Conservation (phyloP, 345 rosid genomes). For the Schrenkiella parvula region DNA sequence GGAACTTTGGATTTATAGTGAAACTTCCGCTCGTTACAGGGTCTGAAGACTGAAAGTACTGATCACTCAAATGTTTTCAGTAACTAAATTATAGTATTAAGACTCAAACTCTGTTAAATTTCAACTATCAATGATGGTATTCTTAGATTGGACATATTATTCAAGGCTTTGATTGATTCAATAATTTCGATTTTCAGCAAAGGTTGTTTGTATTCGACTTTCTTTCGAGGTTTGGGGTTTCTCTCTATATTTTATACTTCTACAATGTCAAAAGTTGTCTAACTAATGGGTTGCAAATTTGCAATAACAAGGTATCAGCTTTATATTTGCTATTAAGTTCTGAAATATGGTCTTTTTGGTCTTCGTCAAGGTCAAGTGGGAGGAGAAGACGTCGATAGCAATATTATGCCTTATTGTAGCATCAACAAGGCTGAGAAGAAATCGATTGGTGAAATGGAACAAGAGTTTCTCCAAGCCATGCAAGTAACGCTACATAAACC, state of each 20-base stretch:
- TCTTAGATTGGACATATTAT: not conserved
- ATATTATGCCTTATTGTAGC: constrained; percentile 83
- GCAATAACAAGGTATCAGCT: not conserved
- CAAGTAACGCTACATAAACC: constrained; percentile 51
- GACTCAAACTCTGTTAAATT: not conserved
- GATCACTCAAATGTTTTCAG: not conserved
- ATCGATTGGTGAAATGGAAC: constrained; percentile 86
- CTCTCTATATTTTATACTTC: not conserved
- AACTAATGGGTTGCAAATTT: not conserved
- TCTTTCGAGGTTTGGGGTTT: not conserved
- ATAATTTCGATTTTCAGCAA: not conserved
- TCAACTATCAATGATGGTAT: not conserved
- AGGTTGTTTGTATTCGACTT: not conserved
- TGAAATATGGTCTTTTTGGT: not conserved
- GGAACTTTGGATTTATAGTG: not conserved
- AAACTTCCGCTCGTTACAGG: too few relatives aligned
- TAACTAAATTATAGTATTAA: not conserved
- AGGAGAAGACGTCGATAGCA: constrained; percentile 58
- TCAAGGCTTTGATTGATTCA: not conserved
- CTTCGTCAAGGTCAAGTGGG: constrained; percentile 54
- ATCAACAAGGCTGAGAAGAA: constrained; percentile 61
- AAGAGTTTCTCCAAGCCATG: constrained; percentile 91
- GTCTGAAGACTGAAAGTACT: not conserved
- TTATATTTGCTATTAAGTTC: not conserved
- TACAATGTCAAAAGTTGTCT: not conserved